Evolutionary conservation across 2,329 filamentous ascomycete genomes (phyloP).

Genomic region (Clonostachys byssicola): DNA sequence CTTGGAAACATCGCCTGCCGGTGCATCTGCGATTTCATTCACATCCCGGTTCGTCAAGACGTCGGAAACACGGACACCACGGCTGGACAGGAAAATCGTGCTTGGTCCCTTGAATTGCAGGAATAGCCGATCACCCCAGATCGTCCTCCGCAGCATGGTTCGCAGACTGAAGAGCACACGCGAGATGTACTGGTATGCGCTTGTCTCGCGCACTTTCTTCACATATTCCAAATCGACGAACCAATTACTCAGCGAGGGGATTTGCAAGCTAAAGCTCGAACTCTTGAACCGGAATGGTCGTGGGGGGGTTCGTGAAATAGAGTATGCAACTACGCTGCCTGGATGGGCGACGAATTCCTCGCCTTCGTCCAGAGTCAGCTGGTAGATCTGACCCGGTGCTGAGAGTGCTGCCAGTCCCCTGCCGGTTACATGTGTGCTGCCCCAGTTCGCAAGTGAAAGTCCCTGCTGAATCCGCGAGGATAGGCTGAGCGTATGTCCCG

Average conservation of each 20-base stretch:
- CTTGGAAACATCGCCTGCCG: conserved; percentile 64
- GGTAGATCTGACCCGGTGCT: conserved; percentile 85
- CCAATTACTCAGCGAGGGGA: conserved; percentile 64
- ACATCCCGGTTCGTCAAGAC: conserved; percentile 74
- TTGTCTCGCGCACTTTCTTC: conserved; percentile 64
- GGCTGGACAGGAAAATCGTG: conserved; percentile 82
- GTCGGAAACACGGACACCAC: conserved; percentile 76
- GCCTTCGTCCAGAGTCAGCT: conserved; percentile 72
- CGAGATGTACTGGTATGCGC: conserved; percentile 67
- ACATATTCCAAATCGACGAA: conserved; percentile 72
- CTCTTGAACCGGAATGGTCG: conserved; percentile 81
- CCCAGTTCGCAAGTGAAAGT: conserved; percentile 84
- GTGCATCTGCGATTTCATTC: conserved; percentile 83
- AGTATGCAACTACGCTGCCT: conserved; percentile 88
- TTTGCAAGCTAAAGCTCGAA: conserved; percentile 72
- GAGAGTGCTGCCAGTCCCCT: conserved; percentile 81
- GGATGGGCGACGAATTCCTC: conserved; percentile 93
- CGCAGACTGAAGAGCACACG: conserved; percentile 64
- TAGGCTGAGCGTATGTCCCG: conserved; percentile 77
- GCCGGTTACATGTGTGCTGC: conserved; percentile 82
- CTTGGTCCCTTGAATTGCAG: conserved; percentile 83
- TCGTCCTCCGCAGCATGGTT: conserved; percentile 73
- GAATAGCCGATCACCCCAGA: conserved; percentile 94
- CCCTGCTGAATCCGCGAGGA: conserved; percentile 71
- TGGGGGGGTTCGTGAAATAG: conserved; percentile 68